Conservation (phyloP, 2,329 filamentous ascomycete species). For the Hymenoscyphus infarciens region DNA sequence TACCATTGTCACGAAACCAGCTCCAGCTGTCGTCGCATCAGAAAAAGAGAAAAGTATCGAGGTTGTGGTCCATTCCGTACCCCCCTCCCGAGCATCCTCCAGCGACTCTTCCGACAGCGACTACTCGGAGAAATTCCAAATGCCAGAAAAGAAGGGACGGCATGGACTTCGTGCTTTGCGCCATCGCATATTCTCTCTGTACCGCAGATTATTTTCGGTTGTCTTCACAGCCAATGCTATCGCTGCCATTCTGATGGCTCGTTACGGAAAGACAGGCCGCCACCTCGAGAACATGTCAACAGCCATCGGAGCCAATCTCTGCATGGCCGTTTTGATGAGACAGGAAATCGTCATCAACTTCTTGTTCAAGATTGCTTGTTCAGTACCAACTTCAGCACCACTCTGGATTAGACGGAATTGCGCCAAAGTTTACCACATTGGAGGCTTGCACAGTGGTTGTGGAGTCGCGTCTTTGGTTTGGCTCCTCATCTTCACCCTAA, state of each 20-base stretch:
- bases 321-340: constrained; percentile 48
- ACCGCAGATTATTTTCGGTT: constrained; percentile 54
- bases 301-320: constrained; percentile 32
- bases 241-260: constrained; percentile 38
- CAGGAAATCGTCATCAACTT: constrained; percentile 52
- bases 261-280: constrained; percentile 19
- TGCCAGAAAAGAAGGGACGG: constrained; percentile 42
- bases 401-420: constrained; percentile 45
- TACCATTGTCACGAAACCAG: constrained; percentile 24
- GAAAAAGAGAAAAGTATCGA: background rate
- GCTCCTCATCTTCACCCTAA: constrained; percentile 41
- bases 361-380: constrained; percentile 46
- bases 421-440: constrained; percentile 51
- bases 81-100: background rate
- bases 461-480: constrained; percentile 46
- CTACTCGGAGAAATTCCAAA: constrained; percentile 9
- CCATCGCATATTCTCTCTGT: constrained; percentile 46
- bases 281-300: constrained; percentile 11
- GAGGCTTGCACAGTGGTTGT: constrained; percentile 51
- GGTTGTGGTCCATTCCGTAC: no score
- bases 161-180: constrained; percentile 34
- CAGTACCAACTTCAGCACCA: constrained; percentile 43
- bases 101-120: constrained; percentile 8
- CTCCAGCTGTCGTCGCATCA: background rate
- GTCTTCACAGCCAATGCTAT: constrained; percentile 48